A percentile compares a stretch with the other conserved stretches of the same genome.
These are phyloP conservation scores for Tricholoma sp. DNA, from an alignment of 768 basidiomycete species.

Conservation along the genomic window DNA sequence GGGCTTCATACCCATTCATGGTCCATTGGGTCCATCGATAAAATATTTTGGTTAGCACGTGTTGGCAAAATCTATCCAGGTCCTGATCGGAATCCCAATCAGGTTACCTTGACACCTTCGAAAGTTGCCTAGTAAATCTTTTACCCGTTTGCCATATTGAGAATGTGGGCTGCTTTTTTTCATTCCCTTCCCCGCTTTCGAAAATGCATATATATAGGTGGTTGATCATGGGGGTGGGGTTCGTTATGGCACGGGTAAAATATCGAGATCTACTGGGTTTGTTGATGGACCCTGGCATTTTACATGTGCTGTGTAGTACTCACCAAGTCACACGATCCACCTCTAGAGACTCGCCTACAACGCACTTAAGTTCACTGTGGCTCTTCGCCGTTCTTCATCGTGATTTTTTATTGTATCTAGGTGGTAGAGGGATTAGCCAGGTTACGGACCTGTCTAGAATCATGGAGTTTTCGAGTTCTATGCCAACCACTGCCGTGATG, in stretches of 20 bases:
- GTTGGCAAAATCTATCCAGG: background rate
- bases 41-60: background rate
- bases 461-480: background rate
- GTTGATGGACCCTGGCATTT: background rate
- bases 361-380: too few relatives aligned
- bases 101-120: background rate
- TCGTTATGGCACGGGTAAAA: background rate
- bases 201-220: too few relatives aligned
- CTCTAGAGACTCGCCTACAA: too few relatives aligned
- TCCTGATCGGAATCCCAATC: background rate
- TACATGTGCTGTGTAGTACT: background rate
- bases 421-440: too few relatives aligned
- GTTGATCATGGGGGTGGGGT: background rate
- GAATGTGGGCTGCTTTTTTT: background rate
- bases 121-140: too few relatives aligned
- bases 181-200: background rate
- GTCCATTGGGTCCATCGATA: background rate
- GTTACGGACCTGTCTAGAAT: background rate
- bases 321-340: too few relatives aligned
- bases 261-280: too few relatives aligned
- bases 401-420: too few relatives aligned
- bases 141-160: background rate
- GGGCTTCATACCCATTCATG: background rate
- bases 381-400: too few relatives aligned
- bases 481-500: background rate